Evolutionary conservation across 768 basidiomycete genomes (phyloP), one percentile per base, ranked within the genome.

Genomic region (Terana coerulea): DNA sequence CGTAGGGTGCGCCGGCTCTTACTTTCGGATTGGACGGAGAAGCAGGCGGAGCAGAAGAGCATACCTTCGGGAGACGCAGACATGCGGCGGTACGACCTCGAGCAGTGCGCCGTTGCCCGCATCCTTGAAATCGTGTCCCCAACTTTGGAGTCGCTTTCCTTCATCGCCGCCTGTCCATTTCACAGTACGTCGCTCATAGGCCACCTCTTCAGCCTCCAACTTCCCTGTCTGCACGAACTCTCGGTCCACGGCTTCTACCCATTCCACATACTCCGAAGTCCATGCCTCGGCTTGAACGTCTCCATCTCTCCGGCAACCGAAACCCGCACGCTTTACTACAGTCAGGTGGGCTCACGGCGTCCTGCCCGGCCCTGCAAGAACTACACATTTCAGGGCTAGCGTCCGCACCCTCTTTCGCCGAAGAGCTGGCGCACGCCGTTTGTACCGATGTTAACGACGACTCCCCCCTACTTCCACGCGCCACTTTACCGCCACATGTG

Each of bases 231-330:
- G 1, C 59, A 54, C 24, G 69, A 69, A 26, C 72, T 81, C 51
- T 63, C 73, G 4, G 57, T 79, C 2, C 69, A 69, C 2, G 79
- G 78, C 1, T 75, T 74, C 55, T 81, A 81, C 60, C 75, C 78
- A 6, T 78, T 73, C 55, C 75, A 2, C 70, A 69, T 17, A 46
- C 64, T 0, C 49, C 45, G 15, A 30, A 49, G 1, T 37, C 40
- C 35, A 58, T 76, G 61, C 76, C 78, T 8, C 52, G 41, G 1
- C 67, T 81, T 15, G 58, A 64, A 37, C 65, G 63, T 14, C 70
- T 81, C 0, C 75, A 75, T 40, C 71, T 80, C 1, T 61, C 70
- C 15, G 79, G 78, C 5, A 77, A 79, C 55, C 66, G 75, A 14
- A 79, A 78, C 41, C 78, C 79, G 0, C 67, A 72, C 40, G 78